A percentile compares a stretch with the other conserved stretches of the same genome.
Conservation (phyloP, 1,139 yeast genomes). For the Debaryomyces fabryi region DNA sequence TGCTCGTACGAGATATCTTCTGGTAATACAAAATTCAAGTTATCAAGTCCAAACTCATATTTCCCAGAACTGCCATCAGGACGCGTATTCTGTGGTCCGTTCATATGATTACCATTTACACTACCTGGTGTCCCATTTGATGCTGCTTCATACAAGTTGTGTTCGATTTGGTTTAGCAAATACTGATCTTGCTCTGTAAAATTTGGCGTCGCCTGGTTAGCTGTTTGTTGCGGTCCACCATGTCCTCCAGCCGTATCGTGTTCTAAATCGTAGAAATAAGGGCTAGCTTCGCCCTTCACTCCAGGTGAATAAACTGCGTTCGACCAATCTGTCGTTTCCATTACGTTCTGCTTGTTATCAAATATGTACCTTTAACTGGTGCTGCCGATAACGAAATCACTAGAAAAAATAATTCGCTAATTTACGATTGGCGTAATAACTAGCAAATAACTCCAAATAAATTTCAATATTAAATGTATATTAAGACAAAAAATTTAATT, state of each 20-base stretch:
- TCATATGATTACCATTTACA: not conserved
- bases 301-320: conserved; percentile 7
- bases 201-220: conserved; percentile 6
- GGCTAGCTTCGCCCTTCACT: conserved; percentile 7
- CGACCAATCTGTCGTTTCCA: conserved; percentile 12
- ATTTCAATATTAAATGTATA: not conserved
- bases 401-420: not conserved
- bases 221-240: not conserved
- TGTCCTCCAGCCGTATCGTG: not conserved
- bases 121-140: conserved; percentile 7
- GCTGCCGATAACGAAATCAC: conserved; percentile 1
- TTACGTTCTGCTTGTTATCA: not conserved
- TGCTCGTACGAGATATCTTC: conserved; percentile 28
- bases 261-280: conserved; percentile 11
- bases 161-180: conserved; percentile 30
- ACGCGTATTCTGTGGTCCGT: conserved; percentile 8
- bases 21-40: conserved; percentile 31
- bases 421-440: not conserved
- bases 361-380: not conserved
- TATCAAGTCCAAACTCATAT: conserved; percentile 31
- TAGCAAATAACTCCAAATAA: not conserved
- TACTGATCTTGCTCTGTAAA: conserved; percentile 27
- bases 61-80: conserved; percentile 6
- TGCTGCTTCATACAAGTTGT: conserved; percentile 24
- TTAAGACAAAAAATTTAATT: not conserved